Evolutionary conservation across 495 filamentous ascomycete species (phyloP), one percentile per base, ranked within the genome.

Genomic region (Penicillium nucicola): DNA sequence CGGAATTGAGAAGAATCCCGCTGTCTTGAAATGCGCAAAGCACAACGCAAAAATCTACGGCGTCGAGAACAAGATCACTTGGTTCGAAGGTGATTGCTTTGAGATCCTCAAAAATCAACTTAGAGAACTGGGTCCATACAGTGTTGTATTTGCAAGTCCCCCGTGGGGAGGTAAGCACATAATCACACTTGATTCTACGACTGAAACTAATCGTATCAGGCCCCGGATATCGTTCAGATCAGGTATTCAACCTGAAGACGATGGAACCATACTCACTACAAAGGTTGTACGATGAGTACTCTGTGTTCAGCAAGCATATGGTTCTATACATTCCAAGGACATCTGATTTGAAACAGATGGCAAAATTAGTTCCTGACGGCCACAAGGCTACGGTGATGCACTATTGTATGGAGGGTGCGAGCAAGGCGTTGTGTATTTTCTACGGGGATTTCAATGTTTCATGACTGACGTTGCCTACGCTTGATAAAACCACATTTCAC

Each of bases 31-130:
- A 39, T 98, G 93, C 70, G 93, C 89, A 30, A 90, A 92, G 70
- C 87, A 92, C 60, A 98, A 98, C 65, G 93, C 95, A 4, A 71
- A 83, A 33, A 77, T 97, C 44, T 95, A 97, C 62, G 91, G 87
- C 5, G 92, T 96, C 1, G 65, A 67, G 9, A 78, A 89, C 30
- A 78, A 84, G 61, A 95, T 98, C 55, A 86, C 80, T 40, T 97
- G 87, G 82, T 79, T 95, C 33, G 76, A 84, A 41, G 91, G 87
- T 10, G 91, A 97, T 64, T 90, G 83, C 62, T 92, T 98, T 61
- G 71, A 78, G 5, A 67, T 84, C 20, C 50, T 88, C 10, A 68
- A 66, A 45, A 74, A 71, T 1, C 67, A 77, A 45, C 52, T 83
- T 10, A 72, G 69, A 45, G 76, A 76, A n/a, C 30, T 80, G 35